Base-by-base conservation (phyloP, 2,329 filamentous ascomycete genomes). In the Ramularia collo-cygni region DNA sequence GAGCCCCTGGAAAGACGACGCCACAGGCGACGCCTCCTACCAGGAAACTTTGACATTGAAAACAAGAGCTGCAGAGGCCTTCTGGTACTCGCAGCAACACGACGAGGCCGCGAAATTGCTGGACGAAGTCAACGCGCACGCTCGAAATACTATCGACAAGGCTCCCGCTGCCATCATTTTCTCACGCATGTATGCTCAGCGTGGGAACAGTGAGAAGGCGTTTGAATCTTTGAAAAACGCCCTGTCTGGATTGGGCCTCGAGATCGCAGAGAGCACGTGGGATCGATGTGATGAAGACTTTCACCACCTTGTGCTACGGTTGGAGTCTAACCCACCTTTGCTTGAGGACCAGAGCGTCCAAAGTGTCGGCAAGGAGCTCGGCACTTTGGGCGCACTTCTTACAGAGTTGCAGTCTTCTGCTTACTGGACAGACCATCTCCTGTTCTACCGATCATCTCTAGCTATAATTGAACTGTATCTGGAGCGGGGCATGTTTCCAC, bases 41-140 rank as follows among this genome's bases (percentile, higher is more conserved):
- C 80, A 87, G 8, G 90, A 96, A 64, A 94, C 88, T 0, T 71
- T 93, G 46, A 79, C 82, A 46, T 70, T 94, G 2, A 81, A 86
- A 59, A 79, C 88, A 4, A 79, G 84, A 38, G 79, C 85, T 4
- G 85, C 88, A 3, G 88, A 95, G 60, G 87, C 85, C 58, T 82
- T 85, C 52, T 78, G 88, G 55, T 87, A 85, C 55, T 82, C 89
- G 68, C 79, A 79, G 4, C 77, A 87, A 48, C 77, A 81, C 43
- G 67, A 74, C 1, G 74, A 81, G 37, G 84, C 86, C 15, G 74
- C 81, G 29, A 68, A 71, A 18, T 65, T 90, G n/a, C 73, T 95
- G 9, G 64, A 76, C 15, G 76, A 75, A 2, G 77, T 93, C 4
- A 85, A 92, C 52, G 61, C 66, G 21, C 75, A 84, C 52, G 85